These are phyloP conservation scores for Ophiostoma pallidulum DNA, from an alignment of 2,329 filamentous ascomycete species.

Conservation along the genomic window DNA sequence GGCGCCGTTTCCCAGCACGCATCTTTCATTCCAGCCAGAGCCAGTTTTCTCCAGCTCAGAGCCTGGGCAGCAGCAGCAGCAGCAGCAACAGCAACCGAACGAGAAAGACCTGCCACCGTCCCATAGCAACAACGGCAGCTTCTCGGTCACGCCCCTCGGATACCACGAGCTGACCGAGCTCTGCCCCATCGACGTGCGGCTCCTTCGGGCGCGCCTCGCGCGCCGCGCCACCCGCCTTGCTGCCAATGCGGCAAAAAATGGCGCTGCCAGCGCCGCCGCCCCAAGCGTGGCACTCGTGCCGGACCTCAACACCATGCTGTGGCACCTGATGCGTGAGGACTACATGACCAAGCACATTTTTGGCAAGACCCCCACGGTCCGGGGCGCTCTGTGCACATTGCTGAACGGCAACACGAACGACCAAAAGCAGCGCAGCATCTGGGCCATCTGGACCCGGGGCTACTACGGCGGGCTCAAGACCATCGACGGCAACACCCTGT, in stretches of 20 bases:
- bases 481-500: slow-evolving; percentile 54
- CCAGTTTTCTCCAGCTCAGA: too few species aligned
- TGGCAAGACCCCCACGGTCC: slow-evolving; percentile 44
- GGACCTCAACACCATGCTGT: slow-evolving; percentile 56
- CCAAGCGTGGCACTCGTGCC: slow-evolving; percentile 57
- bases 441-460: slow-evolving; percentile 63
- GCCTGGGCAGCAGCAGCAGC: too few species aligned
- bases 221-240: slow-evolving; percentile 12
- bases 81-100: too few species aligned
- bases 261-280: slow-evolving; percentile 18
- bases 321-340: slow-evolving; percentile 75
- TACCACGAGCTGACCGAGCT: slow-evolving; percentile 52
- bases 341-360: slow-evolving; percentile 61
- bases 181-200: slow-evolving; percentile 53
- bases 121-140: slow-evolving; percentile 16
- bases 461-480: slow-evolving; percentile 49
- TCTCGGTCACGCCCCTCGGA: slow-evolving; percentile 35
- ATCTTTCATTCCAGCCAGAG: slow-evolving; percentile 52
- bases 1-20: slow-evolving; percentile 62
- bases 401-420: slow-evolving; percentile 27
- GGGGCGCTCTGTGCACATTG: slow-evolving; percentile 61
- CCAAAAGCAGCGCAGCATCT: slow-evolving; percentile 45
- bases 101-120: too few species aligned
- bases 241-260: not conserved
- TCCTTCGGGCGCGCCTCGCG: slow-evolving; percentile 47